Conservation (phyloP, 257 asterid genomes). For the Henckelia pumila region DNA sequence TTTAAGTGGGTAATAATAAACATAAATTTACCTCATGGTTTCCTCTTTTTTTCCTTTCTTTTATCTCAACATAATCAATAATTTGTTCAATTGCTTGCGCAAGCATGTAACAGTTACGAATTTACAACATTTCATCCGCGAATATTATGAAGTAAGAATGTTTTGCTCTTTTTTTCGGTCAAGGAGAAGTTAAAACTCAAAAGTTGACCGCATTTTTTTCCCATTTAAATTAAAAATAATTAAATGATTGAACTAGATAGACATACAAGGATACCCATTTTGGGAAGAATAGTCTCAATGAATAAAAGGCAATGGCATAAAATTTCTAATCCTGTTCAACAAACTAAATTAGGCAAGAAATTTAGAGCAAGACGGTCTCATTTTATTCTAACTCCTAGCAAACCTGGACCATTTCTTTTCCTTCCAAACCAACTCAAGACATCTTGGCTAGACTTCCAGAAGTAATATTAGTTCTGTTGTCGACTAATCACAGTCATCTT, state of each 20-base stretch:
- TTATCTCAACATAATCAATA: slow-evolving; percentile 1
- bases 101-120: neutral
- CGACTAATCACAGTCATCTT: neutral
- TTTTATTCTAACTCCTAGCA: neutral
- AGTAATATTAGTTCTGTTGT: neutral
- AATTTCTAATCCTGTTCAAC: neutral
- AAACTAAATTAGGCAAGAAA: neutral
- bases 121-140: neutral
- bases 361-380: neutral
- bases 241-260: slow-evolving; percentile 26
- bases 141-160: neutral
- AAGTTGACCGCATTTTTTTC: slow-evolving; percentile 15
- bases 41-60: neutral
- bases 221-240: neutral
- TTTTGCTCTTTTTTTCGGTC: neutral
- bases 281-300: slow-evolving; percentile 80
- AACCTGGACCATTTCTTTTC: neutral
- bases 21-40: neutral
- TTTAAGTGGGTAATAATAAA: too few relatives aligned
- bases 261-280: slow-evolving; percentile 85
- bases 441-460: neutral
- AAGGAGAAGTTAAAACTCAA: slow-evolving; percentile 1
- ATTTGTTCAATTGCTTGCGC: neutral
- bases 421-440: neutral
- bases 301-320: slow-evolving; percentile 26